Percentiles rank a stretch among this genome's conserved stretches.
These are phyloP conservation scores for Angomonas desouzai DNA, from an alignment of 208 protist genomes.

Conservation along the genomic window DNA sequence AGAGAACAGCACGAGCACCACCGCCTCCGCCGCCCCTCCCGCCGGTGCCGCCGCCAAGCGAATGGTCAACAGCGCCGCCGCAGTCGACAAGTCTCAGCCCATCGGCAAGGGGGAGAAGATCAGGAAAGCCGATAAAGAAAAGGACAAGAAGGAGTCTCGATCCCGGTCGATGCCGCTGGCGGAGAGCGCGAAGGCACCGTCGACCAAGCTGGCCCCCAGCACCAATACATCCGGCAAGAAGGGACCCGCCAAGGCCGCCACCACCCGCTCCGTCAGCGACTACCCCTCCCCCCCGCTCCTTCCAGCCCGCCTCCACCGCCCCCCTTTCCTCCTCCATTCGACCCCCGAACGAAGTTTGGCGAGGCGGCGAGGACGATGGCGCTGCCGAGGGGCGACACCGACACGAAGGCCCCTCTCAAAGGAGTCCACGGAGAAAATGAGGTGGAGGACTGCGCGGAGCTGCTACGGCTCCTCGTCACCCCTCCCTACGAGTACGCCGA, in stretches of 20 bases:
- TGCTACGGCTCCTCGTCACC: slow-evolving; percentile 65
- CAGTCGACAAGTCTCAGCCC: background rate
- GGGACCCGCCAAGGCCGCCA: slow-evolving; percentile 6
- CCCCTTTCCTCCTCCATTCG: background rate
- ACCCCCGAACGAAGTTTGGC: background rate
- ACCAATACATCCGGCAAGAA: background rate
- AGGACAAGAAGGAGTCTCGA: background rate
- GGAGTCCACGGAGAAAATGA: slow-evolving; percentile 2
- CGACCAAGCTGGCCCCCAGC: too few species aligned
- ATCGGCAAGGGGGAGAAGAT: background rate
- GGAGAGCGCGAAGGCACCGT: background rate
- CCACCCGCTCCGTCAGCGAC: background rate
- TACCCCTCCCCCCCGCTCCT: background rate
- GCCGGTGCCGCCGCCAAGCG: background rate
- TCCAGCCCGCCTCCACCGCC: background rate
- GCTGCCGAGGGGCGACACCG: slow-evolving; percentile 3
- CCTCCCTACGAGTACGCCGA: slow-evolving; percentile 54
- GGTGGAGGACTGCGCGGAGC: slow-evolving; percentile 35
- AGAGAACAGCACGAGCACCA: background rate
- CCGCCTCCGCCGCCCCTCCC: background rate
- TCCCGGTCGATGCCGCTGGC: background rate
- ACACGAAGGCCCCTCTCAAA: background rate
- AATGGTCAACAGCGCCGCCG: background rate
- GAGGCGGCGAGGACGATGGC: background rate
- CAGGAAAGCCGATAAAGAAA: background rate